Percentiles rank a stretch among this genome's conserved stretches.
These are phyloP conservation scores for Arthroderma uncinatum DNA, from an alignment of 2,329 filamentous ascomycete genomes.

Conservation along the genomic window DNA sequence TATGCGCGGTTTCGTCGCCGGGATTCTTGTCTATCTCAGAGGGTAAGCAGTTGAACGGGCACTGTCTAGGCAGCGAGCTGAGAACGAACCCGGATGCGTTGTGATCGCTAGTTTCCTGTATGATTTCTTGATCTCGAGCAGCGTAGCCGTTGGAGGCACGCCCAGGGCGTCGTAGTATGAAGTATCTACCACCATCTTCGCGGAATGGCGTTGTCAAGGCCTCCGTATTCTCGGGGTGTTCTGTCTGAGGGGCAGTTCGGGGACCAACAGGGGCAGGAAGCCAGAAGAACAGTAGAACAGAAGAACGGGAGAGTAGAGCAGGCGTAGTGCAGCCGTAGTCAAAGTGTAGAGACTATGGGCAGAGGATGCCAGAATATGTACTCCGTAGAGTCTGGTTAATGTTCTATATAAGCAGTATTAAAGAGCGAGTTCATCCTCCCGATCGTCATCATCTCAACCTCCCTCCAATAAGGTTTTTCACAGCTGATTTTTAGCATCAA, in stretches of 20 bases:
- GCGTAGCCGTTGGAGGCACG: slow-evolving; percentile 72
- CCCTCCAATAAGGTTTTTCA: background rate
- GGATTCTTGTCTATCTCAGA: slow-evolving; percentile 76
- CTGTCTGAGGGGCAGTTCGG: background rate
- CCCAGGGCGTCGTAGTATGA: slow-evolving; percentile 79
- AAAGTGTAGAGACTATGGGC: too few relatives aligned
- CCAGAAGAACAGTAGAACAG: background rate
- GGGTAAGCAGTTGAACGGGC: slow-evolving; percentile 12
- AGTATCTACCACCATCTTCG: slow-evolving; percentile 71
- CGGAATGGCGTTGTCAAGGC: background rate
- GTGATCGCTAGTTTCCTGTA: slow-evolving; percentile 91
- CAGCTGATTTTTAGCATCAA: background rate
- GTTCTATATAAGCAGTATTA: too few relatives aligned
- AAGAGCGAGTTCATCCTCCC: background rate
- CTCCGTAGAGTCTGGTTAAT: too few relatives aligned
- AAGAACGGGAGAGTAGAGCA: too few relatives aligned
- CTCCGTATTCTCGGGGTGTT: background rate
- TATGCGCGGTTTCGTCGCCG: slow-evolving; percentile 84
- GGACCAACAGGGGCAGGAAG: background rate
- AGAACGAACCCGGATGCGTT: slow-evolving; percentile 64
- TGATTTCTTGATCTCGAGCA: slow-evolving; percentile 93
- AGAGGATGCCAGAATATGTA: too few relatives aligned
- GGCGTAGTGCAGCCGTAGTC: too few relatives aligned
- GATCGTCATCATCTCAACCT: background rate
- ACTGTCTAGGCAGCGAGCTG: background rate